Base-by-base conservation (phyloP, 2,329 filamentous ascomycete genomes). In the Torrubiella hemipterigena region DNA sequence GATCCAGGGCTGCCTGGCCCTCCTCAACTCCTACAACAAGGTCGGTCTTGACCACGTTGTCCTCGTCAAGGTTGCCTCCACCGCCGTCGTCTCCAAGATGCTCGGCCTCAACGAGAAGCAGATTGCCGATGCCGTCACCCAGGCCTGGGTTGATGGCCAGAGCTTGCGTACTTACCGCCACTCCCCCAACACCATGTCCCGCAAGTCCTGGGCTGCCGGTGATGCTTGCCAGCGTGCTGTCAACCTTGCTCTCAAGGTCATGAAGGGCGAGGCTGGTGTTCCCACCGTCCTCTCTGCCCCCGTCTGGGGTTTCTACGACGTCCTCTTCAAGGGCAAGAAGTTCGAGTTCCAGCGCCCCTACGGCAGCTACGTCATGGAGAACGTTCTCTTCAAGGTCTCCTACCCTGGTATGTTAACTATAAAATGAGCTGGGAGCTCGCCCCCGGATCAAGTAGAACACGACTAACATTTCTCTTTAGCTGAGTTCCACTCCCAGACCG, bases 361-460 rank as follows among this genome's bases (percentile, higher is more conserved):
- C 54, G 89, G 87, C 54, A 93, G 82, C 69, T 98, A 98, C 59
- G 91, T 98, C 44, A 98, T 98, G 91, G 91, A 98, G 76, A 98
- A 96, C 52, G 86, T 98, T 38, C 77, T 98, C 42, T 98, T 98
- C 80, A 98, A 98, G 75, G 91, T 98, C 38, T 98, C 91, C 27
- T 96, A 95, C 58, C 89, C 89, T 52, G 82, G 82, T 85, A 67
- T 55, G 71, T 55, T 29, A 20, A n/a, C 21, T 12, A 17, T 14
- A n/a, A n/a, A n/a, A n/a, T n/a, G n/a, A n/a, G n/a, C n/a, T n/a
- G n/a, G n/a, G n/a, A n/a, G 22, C 22, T 11, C 22, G 10, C 22
- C 6, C 22, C 12, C 12, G 6, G 5, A n/a, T 11, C 10, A 24
- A n/a, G 22, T n/a, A 14, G 10, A n/a, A 17, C 5, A 19, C 20